Conservation (phyloP, 768 basidiomycete genomes). For the Boletus vermiculosoides region DNA sequence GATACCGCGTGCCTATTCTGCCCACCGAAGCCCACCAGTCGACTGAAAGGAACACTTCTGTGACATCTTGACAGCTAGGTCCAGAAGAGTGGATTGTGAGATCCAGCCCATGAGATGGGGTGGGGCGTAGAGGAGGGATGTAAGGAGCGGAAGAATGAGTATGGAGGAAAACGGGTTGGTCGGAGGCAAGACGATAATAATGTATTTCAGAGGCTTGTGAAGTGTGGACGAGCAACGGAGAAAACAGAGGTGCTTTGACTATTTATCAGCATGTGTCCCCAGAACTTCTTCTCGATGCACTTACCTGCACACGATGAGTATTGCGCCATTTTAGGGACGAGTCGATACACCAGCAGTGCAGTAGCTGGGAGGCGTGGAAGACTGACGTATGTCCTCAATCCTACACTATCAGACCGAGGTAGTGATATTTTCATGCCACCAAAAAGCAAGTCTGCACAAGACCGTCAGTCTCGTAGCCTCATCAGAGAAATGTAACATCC, state of each 20-base stretch:
- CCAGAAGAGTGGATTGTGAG: slow-evolving; percentile 62
- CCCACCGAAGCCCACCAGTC: slow-evolving; percentile 75
- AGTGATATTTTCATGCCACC: slow-evolving; percentile 36
- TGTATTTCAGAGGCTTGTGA: slow-evolving; percentile 63
- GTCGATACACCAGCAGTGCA: slow-evolving; percentile 63
- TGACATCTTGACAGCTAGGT: slow-evolving; percentile 42
- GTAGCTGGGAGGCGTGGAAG: slow-evolving; percentile 59
- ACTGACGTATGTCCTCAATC: slow-evolving; percentile 43
- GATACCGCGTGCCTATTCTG: slow-evolving; percentile 70
- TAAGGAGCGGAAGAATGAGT: slow-evolving; percentile 70
- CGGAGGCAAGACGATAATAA: slow-evolving; percentile 54
- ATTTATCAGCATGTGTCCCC: slow-evolving; percentile 7
- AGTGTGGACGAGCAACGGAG: slow-evolving; percentile 65
- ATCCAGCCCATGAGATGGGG: slow-evolving; percentile 40
- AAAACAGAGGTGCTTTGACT: slow-evolving; percentile 48
- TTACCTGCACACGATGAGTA: slow-evolving; percentile 32
- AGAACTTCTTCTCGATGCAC: neutral
- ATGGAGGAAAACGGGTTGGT: slow-evolving; percentile 46
- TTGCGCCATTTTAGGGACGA: slow-evolving; percentile 36
- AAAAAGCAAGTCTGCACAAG: slow-evolving; percentile 41
- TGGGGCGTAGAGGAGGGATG: slow-evolving; percentile 31
- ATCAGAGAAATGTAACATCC: neutral
- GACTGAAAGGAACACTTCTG: slow-evolving; percentile 49
- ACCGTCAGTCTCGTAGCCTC: slow-evolving; percentile 8
- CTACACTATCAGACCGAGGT: slow-evolving; percentile 23